Conservation (phyloP, 257 asterid species). For the Plantago ovata region DNA sequence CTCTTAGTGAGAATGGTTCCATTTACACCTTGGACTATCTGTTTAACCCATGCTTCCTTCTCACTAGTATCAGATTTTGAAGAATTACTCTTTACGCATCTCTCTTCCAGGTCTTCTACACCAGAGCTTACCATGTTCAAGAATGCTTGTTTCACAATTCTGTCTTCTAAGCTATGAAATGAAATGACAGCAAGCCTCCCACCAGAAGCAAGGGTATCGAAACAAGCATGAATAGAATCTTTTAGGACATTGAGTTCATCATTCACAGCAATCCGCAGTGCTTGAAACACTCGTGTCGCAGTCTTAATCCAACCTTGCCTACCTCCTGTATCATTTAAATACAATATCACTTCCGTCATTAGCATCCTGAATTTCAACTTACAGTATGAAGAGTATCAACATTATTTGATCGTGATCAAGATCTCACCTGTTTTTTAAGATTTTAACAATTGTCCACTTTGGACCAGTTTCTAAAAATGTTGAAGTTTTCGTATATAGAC, state of each 20-base stretch:
- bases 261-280: constrained; percentile 86
- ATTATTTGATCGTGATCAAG: too few relatives aligned
- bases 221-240: constrained; percentile 59
- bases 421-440: too few relatives aligned
- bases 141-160: constrained; percentile 90
- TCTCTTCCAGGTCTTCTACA: constrained; percentile 28
- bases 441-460: too few relatives aligned
- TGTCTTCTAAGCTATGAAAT: constrained; percentile 95
- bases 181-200: constrained; percentile 93
- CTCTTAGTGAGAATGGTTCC: constrained; percentile 80
- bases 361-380: too few relatives aligned
- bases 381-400: too few relatives aligned
- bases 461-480: too few relatives aligned
- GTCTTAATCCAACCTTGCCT: constrained; percentile 99
- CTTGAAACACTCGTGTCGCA: constrained; percentile 92
- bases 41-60: constrained; percentile 75
- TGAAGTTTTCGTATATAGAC: too few relatives aligned
- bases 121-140: constrained; percentile 45
- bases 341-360: not conserved
- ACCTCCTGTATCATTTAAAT: constrained; percentile 51
- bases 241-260: constrained; percentile 81
- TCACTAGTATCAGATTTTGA: constrained; percentile 21
- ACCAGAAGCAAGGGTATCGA: constrained; percentile 64
- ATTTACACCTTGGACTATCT: constrained; percentile 46
- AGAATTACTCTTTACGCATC: not conserved